A percentile compares a stretch with the other conserved stretches of the same genome.
phyloP scores from a whole-genome alignment of 129 eudicot species.

The Silybum marianum region DNA sequence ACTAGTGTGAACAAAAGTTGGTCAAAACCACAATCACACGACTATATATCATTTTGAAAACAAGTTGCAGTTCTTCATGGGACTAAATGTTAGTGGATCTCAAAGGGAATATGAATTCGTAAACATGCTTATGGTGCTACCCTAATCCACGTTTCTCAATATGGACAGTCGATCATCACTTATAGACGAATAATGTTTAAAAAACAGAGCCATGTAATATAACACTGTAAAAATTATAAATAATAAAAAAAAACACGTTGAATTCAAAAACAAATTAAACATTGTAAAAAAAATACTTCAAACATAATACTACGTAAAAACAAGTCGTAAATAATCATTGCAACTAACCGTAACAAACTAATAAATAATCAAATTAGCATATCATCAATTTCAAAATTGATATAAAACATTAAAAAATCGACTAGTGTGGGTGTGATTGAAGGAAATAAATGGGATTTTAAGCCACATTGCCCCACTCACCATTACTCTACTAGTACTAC shows the following conservation, averaged over 20 bases:
- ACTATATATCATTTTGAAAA: neutral
- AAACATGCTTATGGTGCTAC: neutral
- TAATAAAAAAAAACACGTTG: neutral
- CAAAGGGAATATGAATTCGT: neutral
- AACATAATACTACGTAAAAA: neutral
- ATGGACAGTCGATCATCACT: neutral
- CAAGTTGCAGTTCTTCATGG: neutral
- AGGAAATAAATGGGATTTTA: neutral
- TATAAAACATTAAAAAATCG: neutral
- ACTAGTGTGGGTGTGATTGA: neutral
- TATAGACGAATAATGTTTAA: neutral
- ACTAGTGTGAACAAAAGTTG: neutral
- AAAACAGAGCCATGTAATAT: neutral
- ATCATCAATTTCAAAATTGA: neutral
- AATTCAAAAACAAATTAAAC: neutral
- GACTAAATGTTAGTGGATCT: neutral
- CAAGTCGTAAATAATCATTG: neutral
- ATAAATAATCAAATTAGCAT: neutral
- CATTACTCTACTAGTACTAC: conserved; percentile 18
- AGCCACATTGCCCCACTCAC: conserved; percentile 17
- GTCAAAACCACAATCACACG: neutral
- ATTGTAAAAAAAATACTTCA: neutral
- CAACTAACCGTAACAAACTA: no score
- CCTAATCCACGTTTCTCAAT: neutral
- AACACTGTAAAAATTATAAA: neutral